Evolutionary conservation across 2,329 filamentous ascomycete species (phyloP).

Genomic region (Colletotrichum sp.): DNA sequence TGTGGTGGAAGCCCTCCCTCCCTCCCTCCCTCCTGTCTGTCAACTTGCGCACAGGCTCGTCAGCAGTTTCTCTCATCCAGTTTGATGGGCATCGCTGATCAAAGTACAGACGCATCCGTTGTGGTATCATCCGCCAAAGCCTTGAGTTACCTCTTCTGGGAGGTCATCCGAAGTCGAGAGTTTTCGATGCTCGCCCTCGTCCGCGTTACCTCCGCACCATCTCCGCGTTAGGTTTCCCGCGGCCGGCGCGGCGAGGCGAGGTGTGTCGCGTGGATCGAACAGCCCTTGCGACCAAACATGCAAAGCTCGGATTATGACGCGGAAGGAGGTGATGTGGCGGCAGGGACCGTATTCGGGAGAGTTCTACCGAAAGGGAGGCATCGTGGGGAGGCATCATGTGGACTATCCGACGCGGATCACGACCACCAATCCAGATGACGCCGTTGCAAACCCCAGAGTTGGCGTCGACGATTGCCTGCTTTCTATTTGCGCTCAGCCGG

Average conservation of each 20-base stretch:
- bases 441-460: neutral
- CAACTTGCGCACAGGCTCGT: neutral
- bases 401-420: neutral
- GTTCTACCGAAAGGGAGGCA: neutral
- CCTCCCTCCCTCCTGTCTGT: neutral
- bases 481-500: neutral
- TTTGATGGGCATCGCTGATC: neutral
- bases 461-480: neutral
- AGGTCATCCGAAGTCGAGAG: neutral
- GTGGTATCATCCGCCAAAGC: accelerated
- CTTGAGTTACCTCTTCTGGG: accelerated
- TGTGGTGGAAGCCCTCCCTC: neutral
- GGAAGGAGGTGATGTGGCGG: neutral
- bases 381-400: neutral
- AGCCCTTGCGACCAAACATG: neutral
- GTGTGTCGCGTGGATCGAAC: neutral
- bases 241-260: neutral
- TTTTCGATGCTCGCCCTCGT: neutral
- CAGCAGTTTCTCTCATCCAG: neutral
- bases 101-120: neutral
- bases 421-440: neutral
- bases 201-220: neutral
- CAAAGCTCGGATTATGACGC: neutral
- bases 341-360: neutral
- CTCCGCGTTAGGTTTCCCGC: neutral